A percentile compares a stretch with the other conserved stretches of the same genome.
phyloP scores from a whole-genome alignment of 345 rosid genomes.

The Hibiscus mutabilis region DNA sequence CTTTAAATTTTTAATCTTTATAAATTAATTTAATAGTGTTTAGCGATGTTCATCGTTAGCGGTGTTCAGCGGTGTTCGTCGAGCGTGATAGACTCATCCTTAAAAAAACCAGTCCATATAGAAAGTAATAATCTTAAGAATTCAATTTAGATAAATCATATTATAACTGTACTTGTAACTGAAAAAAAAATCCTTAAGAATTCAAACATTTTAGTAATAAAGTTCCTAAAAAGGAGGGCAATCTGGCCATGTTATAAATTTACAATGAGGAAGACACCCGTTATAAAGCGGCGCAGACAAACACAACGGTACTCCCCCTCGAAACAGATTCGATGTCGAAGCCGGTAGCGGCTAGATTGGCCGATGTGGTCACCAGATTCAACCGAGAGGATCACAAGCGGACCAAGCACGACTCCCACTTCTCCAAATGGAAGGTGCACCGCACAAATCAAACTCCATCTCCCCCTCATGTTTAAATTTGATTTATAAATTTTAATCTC shows the following conservation, averaged over 20 bases:
- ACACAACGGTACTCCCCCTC: background rate
- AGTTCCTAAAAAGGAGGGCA: background rate
- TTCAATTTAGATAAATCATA: too few species aligned
- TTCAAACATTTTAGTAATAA: background rate
- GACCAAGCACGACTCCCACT: conserved; percentile 63
- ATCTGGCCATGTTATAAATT: background rate
- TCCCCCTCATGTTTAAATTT: background rate
- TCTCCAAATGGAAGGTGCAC: conserved; percentile 75
- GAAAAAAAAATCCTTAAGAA: too few species aligned
- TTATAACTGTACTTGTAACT: too few species aligned
- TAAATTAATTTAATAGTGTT: too few species aligned
- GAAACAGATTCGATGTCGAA: background rate
- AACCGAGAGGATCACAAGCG: conserved; percentile 63
- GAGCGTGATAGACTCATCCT: too few species aligned
- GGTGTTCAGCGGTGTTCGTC: too few species aligned
- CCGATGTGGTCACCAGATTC: conserved; percentile 18
- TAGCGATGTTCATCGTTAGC: too few species aligned
- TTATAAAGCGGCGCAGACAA: background rate
- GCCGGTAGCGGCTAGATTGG: background rate
- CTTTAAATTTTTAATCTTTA: too few species aligned
- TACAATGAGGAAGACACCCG: background rate
- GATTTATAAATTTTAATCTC: background rate
- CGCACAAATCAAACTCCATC: conserved; percentile 7
- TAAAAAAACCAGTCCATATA: too few species aligned
- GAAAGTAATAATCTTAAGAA: too few species aligned